phyloP scores from a whole-genome alignment of 495 filamentous ascomycete species.

The Trichoderma virens region DNA sequence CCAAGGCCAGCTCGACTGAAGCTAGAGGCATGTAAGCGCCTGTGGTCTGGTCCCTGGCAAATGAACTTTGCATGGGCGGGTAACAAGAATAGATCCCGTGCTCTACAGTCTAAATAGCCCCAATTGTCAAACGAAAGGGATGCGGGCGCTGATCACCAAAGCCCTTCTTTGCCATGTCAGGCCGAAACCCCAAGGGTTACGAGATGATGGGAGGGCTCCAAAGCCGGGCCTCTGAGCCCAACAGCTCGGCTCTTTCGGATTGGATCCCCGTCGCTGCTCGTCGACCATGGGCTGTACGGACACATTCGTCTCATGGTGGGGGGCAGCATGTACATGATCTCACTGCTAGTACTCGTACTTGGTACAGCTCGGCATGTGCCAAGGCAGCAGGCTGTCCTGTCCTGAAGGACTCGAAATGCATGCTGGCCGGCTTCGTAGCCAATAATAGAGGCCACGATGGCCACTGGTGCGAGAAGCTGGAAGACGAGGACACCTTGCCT shows the following conservation, averaged over 20 bases:
- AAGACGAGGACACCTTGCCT: background rate
- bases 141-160: background rate
- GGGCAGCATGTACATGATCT: background rate
- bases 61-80: background rate
- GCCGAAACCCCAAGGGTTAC: background rate
- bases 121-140: background rate
- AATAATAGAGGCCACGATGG: background rate
- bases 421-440: background rate
- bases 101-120: background rate
- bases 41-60: background rate
- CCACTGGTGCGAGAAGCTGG: background rate
- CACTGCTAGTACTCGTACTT: background rate
- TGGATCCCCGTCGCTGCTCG: background rate
- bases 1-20: background rate
- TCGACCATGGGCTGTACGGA: background rate
- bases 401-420: background rate
- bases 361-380: background rate
- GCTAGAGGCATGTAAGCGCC: background rate
- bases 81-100: slow-evolving; percentile 4
- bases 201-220: background rate
- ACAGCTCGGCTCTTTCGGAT: background rate
- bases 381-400: background rate
- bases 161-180: background rate
- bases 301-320: background rate
- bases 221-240: background rate